Percentiles rank a stretch among this genome's conserved stretches.
phyloP scores from a whole-genome alignment of 2,329 filamentous ascomycete species.

The Trichoderma arundinaceum region DNA sequence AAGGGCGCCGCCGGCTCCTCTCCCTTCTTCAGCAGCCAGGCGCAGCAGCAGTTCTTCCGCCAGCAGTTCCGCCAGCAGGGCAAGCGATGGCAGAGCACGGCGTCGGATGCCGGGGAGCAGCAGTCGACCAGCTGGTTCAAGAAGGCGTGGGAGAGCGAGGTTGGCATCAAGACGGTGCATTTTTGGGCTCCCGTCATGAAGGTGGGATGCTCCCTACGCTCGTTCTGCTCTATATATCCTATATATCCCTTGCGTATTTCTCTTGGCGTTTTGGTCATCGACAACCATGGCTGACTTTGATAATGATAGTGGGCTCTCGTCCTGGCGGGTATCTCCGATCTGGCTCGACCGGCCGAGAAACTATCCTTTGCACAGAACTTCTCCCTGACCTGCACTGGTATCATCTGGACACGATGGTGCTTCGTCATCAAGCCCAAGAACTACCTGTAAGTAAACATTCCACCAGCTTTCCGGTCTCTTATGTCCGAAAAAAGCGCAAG shows the following conservation, averaged over 20 bases:
- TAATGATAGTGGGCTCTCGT: conserved; percentile 80
- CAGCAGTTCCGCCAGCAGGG: conserved; percentile 48
- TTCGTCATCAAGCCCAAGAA: conserved; percentile 95
- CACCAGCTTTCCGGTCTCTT: background rate
- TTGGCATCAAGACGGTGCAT: conserved; percentile 91
- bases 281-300: background rate
- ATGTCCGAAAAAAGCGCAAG: background rate
- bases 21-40: conserved; percentile 25
- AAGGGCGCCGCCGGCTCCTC: conserved; percentile 57
- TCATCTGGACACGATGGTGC: conserved; percentile 99
- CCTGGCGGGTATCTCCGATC: conserved; percentile 88
- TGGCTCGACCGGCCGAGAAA: conserved; percentile 87
- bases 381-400: conserved; percentile 85
- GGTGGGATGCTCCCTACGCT: conserved; percentile 41
- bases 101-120: conserved; percentile 53
- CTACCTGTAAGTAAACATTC: conserved; percentile 66
- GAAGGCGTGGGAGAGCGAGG: conserved; percentile 81
- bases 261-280: no score
- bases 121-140: conserved; percentile 65
- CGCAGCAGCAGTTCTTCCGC: conserved; percentile 60
- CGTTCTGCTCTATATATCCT: background rate
- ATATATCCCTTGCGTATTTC: background rate
- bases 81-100: conserved; percentile 75
- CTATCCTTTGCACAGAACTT: conserved; percentile 92
- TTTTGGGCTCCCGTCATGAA: conserved; percentile 99